These are phyloP conservation scores for Camelina sativa DNA, from an alignment of 345 rosid genomes.

Conservation along the genomic window DNA sequence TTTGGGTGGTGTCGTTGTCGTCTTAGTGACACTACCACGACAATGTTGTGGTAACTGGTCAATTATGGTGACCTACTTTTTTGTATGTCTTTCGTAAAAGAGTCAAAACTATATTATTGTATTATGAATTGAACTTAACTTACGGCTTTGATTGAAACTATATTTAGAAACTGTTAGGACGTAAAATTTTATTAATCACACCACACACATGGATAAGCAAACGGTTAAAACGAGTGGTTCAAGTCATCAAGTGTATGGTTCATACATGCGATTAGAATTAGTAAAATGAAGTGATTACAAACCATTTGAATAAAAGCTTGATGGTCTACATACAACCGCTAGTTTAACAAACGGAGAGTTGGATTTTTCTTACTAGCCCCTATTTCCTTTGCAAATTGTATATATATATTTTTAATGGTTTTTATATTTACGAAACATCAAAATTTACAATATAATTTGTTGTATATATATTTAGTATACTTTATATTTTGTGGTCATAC, in stretches of 20 bases:
- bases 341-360: not conserved
- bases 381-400: not conserved
- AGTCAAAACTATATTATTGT: too few relatives aligned
- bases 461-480: too few relatives aligned
- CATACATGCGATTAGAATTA: not conserved
- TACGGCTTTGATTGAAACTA: not conserved
- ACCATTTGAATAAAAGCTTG: not conserved
- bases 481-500: too few relatives aligned
- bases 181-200: not conserved
- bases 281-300: not conserved
- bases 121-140: not conserved
- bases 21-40: constrained; percentile 41
- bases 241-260: not conserved
- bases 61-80: constrained; percentile 28
- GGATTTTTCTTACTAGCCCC: not conserved
- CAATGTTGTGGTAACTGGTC: constrained; percentile 33
- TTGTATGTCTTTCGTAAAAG: not conserved
- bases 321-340: not conserved
- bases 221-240: not conserved
- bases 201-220: not conserved
- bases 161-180: not conserved
- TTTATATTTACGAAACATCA: too few relatives aligned
- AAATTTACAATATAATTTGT: too few relatives aligned
- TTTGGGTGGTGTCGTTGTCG: constrained; percentile 37
- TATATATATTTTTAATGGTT: too few relatives aligned